Percentiles rank a stretch among this genome's conserved stretches.
Conservation (phyloP, 2,329 filamentous ascomycete species). For the Fusarium nurragi region DNA sequence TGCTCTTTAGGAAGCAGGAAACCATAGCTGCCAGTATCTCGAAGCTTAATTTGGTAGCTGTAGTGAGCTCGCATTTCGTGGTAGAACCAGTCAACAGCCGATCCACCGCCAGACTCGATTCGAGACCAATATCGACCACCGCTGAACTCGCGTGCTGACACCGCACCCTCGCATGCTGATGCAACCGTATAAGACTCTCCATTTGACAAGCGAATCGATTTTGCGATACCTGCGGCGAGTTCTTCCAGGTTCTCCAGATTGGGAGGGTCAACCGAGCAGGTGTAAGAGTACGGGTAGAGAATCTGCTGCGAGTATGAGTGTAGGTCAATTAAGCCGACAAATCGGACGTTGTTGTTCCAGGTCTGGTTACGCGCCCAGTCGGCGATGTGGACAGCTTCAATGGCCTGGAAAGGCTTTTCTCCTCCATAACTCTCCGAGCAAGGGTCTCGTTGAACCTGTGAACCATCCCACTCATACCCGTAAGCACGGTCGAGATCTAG, state of each 20-base stretch:
- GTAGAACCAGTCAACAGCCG: conserved; percentile 94
- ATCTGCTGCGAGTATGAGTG: conserved; percentile 97
- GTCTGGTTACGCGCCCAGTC: conserved; percentile 87
- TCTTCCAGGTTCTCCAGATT: conserved; percentile 93
- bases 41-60: conserved; percentile 92
- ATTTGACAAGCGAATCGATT: conserved; percentile 83
- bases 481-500: conserved; percentile 91
- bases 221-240: conserved; percentile 85
- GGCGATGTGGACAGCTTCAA: conserved; percentile 79
- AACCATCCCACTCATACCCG: conserved; percentile 83
- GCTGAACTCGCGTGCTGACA: conserved; percentile 48
- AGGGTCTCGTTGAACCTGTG: conserved; percentile 73
- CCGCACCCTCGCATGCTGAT: conserved; percentile 86
- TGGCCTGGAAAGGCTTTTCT: conserved; percentile 81
- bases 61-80: conserved; percentile 84
- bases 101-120: conserved; percentile 82
- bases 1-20: conserved; percentile 88
- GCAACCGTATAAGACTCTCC: conserved; percentile 80
- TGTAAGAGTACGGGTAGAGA: conserved; percentile 90
- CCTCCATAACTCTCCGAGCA: conserved; percentile 94
- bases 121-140: conserved; percentile 48
- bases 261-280: conserved; percentile 79
- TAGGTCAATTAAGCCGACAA: conserved; percentile 88
- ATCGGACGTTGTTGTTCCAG: conserved; percentile 74
- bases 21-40: conserved; percentile 93